Evolutionary conservation across 176 grass and related monocot species (phyloP).

Genomic region (Saccharum spontaneum): DNA sequence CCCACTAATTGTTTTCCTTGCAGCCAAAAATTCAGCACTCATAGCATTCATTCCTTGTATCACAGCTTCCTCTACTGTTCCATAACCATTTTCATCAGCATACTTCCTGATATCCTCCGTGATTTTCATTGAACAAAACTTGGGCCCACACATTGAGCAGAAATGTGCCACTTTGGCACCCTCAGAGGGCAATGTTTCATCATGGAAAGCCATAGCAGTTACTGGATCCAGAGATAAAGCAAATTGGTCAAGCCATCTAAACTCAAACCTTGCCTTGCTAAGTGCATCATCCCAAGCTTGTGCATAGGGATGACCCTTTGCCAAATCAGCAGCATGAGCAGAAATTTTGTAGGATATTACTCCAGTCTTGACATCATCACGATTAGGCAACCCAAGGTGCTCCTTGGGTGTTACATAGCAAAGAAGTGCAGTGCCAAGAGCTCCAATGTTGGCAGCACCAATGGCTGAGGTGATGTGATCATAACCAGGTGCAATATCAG

Average conservation of each 20-base stretch:
- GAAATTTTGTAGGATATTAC: slow-evolving; percentile 98
- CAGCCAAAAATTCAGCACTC: slow-evolving; percentile 87
- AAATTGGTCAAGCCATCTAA: slow-evolving; percentile 99
- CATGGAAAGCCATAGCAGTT: slow-evolving; percentile 96
- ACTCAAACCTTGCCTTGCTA: slow-evolving; percentile 97
- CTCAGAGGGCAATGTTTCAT: slow-evolving; percentile 92
- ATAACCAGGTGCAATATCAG: slow-evolving; percentile 98
- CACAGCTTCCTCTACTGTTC: slow-evolving; percentile 83
- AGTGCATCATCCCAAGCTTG: slow-evolving; percentile 94
- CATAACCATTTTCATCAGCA: slow-evolving; percentile 96
- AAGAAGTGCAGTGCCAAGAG: slow-evolving; percentile 93
- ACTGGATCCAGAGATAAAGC: slow-evolving; percentile 89
- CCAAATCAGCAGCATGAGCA: slow-evolving; percentile 95
- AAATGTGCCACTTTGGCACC: slow-evolving; percentile 99
- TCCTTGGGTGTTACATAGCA: slow-evolving; percentile 99
- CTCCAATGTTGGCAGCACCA: slow-evolving; percentile 93
- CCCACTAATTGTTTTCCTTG: slow-evolving; percentile 87
- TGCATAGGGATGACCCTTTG: slow-evolving; percentile 87
- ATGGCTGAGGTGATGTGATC: slow-evolving; percentile 99
- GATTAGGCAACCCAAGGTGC: slow-evolving; percentile 96
- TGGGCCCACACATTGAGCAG: slow-evolving; percentile 98
- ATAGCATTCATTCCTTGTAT: slow-evolving; percentile 87
- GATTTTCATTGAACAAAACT: slow-evolving; percentile 99
- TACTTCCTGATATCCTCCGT: slow-evolving; percentile 96
- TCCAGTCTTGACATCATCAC: slow-evolving; percentile 90